phyloP scores from a whole-genome alignment of 129 eudicot species.

The Saussurea involucrata region DNA sequence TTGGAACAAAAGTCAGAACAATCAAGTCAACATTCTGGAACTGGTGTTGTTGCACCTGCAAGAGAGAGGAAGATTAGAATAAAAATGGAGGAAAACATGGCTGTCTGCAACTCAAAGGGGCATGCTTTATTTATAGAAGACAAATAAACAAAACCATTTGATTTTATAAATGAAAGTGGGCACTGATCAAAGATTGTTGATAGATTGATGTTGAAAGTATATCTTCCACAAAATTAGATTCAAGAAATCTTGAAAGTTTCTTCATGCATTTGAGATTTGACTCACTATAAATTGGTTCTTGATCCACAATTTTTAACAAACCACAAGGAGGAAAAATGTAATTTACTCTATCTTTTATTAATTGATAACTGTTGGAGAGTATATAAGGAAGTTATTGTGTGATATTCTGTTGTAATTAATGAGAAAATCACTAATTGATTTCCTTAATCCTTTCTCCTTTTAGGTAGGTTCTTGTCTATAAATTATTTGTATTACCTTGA shows the following conservation, averaged over 20 bases:
- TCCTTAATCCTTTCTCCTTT: too few relatives aligned
- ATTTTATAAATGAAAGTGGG: background rate
- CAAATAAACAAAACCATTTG: background rate
- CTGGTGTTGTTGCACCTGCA: slow-evolving; percentile 22
- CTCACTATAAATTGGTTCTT: background rate
- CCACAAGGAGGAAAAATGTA: too few relatives aligned
- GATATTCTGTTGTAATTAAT: too few relatives aligned
- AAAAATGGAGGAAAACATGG: background rate
- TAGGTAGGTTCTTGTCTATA: too few relatives aligned
- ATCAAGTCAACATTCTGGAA: slow-evolving; percentile 18
- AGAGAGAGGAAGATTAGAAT: background rate
- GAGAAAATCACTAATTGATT: too few relatives aligned
- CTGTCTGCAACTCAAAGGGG: slow-evolving; percentile 23
- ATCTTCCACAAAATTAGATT: background rate
- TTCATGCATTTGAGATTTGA: too few relatives aligned
- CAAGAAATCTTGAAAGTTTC: background rate
- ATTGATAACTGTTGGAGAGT: too few relatives aligned
- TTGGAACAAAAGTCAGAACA: slow-evolving; percentile 12
- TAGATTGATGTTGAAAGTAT: background rate
- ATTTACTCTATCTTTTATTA: too few relatives aligned
- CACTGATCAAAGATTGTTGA: too few relatives aligned
- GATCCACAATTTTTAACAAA: too few relatives aligned
- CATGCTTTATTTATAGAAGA: background rate
- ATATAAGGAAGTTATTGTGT: too few relatives aligned
- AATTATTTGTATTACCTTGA: too few relatives aligned